A percentile compares a stretch with the other conserved stretches of the same genome.
Conservation (phyloP, 352 stramenopile species). For the Phytophthora pseudosyringae region DNA sequence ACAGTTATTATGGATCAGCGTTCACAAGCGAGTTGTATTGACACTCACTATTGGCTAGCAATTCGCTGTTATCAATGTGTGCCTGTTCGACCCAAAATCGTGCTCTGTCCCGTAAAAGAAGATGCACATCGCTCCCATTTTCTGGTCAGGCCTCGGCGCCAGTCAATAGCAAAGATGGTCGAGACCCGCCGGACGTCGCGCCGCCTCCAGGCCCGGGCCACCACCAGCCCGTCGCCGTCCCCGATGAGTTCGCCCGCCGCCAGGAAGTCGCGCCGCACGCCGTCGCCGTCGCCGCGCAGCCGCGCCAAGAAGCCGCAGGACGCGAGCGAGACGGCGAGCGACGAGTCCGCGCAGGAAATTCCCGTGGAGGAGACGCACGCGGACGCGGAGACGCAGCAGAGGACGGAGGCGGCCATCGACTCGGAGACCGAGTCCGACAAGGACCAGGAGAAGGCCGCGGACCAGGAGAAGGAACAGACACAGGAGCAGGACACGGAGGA, state of each 20-base stretch:
- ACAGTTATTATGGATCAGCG: no score
- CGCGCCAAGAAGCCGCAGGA: conserved; percentile 25
- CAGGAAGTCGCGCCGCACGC: conserved; percentile 10
- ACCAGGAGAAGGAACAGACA: conserved; percentile 16
- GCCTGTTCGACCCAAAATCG: neutral
- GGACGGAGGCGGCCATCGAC: neutral
- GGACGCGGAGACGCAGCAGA: conserved; percentile 11
- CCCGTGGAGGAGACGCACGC: conserved; percentile 21
- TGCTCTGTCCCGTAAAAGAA: conserved; percentile 19
- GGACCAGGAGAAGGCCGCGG: neutral
- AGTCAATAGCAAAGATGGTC: conserved; percentile 56
- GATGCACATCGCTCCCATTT: no score
- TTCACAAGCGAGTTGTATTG: no score
- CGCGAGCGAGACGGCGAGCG: conserved; percentile 9
- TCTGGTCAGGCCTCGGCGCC: conserved; percentile 2
- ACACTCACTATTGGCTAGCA: no score
- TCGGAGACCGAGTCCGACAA: conserved; percentile 21
- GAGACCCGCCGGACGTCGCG: conserved; percentile 64
- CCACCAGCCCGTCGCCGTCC: conserved; percentile 21
- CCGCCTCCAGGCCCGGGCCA: conserved; percentile 62
- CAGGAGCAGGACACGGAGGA: neutral
- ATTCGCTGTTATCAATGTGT: no score
- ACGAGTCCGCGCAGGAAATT: conserved; percentile 36
- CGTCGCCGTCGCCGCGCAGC: conserved; percentile 20
- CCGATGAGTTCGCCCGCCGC: conserved; percentile 6